These are phyloP conservation scores for Echinochloa phyllopogon DNA, from an alignment of 176 grass and related monocot species.

Conservation along the genomic window DNA sequence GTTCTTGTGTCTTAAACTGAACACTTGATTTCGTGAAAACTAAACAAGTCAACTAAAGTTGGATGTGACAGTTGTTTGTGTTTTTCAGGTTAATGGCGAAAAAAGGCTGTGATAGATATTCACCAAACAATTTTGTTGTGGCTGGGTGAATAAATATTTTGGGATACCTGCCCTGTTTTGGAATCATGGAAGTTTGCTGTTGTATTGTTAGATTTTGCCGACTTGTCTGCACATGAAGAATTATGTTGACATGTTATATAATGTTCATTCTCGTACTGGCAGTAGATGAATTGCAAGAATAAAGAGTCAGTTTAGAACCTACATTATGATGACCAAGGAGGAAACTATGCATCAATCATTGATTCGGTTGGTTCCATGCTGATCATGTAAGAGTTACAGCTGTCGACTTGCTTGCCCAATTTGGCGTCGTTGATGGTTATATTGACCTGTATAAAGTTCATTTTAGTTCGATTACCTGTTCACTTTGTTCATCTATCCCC, in stretches of 20 bases:
- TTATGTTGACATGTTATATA: background rate
- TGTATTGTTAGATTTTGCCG: slow-evolving; percentile 36
- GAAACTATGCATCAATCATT: background rate
- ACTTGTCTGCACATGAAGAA: slow-evolving; percentile 4
- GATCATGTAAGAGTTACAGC: background rate
- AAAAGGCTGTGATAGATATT: background rate
- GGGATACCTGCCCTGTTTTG: slow-evolving; percentile 31
- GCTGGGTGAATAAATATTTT: slow-evolving; percentile 35
- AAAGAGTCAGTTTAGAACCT: background rate
- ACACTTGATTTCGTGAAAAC: background rate
- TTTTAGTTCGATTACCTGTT: background rate
- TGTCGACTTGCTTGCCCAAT: background rate
- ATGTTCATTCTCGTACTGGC: slow-evolving; percentile 20
- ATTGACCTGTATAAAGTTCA: background rate
- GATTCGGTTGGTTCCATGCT: background rate
- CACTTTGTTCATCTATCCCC: too few relatives aligned
- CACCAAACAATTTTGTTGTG: slow-evolving; percentile 4
- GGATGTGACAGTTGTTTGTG: slow-evolving; percentile 33
- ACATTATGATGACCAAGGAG: background rate
- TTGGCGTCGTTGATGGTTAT: background rate
- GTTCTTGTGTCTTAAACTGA: background rate
- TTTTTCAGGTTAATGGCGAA: slow-evolving; percentile 43
- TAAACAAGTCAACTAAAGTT: background rate
- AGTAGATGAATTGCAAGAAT: background rate
- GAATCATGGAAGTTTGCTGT: background rate